Conservation (phyloP, 2,329 filamentous ascomycete genomes). For the Calcarisporium arbuscula region DNA sequence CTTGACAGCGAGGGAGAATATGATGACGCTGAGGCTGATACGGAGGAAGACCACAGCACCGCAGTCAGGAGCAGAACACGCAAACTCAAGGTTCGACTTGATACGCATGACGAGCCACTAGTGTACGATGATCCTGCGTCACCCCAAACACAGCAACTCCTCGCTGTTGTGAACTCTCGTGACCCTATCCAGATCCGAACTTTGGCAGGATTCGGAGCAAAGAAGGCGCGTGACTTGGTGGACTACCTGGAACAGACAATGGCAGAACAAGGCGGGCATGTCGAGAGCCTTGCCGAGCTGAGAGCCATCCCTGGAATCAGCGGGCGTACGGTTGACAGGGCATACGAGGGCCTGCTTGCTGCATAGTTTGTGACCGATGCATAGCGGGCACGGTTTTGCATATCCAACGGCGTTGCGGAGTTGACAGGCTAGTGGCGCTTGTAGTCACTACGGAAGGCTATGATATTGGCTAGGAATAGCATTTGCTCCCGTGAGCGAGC, state of each 20-base stretch:
- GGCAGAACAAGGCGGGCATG: slow-evolving; percentile 32
- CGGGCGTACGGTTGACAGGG: slow-evolving; percentile 48
- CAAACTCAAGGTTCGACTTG: slow-evolving; percentile 23
- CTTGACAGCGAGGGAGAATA: slow-evolving; percentile 5
- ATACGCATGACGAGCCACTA: slow-evolving; percentile 22
- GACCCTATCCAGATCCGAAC: slow-evolving; percentile 59
- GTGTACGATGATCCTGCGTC: slow-evolving; percentile 34
- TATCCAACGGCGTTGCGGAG: no score
- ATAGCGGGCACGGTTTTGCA: slow-evolving; percentile 5
- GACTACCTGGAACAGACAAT: slow-evolving; percentile 43
- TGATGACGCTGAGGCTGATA: slow-evolving; percentile 15
- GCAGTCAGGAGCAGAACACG: slow-evolving; percentile 17
- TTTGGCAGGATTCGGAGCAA: slow-evolving; percentile 64
- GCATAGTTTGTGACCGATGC: slow-evolving; percentile 2
- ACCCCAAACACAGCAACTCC: slow-evolving; percentile 55
- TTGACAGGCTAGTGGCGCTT: no score
- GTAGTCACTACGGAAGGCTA: no score
- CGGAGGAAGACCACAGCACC: slow-evolving; percentile 18
- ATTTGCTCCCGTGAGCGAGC: no score
- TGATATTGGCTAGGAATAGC: no score
- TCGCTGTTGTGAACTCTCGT: slow-evolving; percentile 68
- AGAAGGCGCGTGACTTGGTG: slow-evolving; percentile 59
- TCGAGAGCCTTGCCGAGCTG: slow-evolving; percentile 46
- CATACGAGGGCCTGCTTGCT: slow-evolving; percentile 40
- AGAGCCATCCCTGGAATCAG: slow-evolving; percentile 51